Conservation (phyloP, 2,329 filamentous ascomycete genomes). For the Hortaea werneckii region DNA sequence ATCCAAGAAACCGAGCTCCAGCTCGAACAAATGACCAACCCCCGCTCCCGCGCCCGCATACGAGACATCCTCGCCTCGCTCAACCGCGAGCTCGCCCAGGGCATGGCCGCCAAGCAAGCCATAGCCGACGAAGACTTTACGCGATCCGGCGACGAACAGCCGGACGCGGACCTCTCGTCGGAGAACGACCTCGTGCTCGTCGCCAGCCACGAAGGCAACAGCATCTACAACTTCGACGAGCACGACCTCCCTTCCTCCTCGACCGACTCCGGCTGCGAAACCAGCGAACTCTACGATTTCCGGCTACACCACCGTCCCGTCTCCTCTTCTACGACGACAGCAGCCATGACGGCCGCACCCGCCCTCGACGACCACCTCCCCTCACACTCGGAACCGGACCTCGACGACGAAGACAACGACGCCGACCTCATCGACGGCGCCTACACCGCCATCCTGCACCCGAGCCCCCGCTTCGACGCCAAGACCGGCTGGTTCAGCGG, state of each 20-base stretch:
- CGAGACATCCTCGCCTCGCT: constrained; percentile 23
- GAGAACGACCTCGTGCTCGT: constrained; percentile 1
- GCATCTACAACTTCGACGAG: constrained; percentile 19
- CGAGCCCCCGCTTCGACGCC: constrained; percentile 13
- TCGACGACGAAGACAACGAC: constrained; percentile 3
- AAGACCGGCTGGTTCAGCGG: constrained; percentile 22
- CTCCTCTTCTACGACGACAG: neutral
- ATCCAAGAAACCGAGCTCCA: constrained; percentile 26
- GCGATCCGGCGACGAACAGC: constrained; percentile 11
- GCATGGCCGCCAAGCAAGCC: constrained; percentile 18
- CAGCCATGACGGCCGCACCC: neutral
- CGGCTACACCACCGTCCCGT: neutral
- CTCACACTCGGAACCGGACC: constrained; percentile 3
- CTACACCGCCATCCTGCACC: neutral
- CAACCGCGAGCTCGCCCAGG: constrained; percentile 24
- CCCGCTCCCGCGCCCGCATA: constrained; percentile 19
- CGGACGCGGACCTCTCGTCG: constrained; percentile 11
- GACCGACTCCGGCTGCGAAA: constrained; percentile 10
- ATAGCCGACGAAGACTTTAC: constrained; percentile 18
- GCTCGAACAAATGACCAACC: constrained; percentile 22
- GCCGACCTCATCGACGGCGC: neutral
- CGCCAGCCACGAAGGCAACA: constrained; percentile 6
- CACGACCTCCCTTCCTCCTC: constrained; percentile 11
- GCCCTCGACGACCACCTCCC: neutral
- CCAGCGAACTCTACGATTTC: constrained; percentile 16